Evolutionary conservation across 805 yeast genomes (phyloP), one percentile per base, ranked within the genome.

Genomic region (Cyberlindnera maclurae): DNA sequence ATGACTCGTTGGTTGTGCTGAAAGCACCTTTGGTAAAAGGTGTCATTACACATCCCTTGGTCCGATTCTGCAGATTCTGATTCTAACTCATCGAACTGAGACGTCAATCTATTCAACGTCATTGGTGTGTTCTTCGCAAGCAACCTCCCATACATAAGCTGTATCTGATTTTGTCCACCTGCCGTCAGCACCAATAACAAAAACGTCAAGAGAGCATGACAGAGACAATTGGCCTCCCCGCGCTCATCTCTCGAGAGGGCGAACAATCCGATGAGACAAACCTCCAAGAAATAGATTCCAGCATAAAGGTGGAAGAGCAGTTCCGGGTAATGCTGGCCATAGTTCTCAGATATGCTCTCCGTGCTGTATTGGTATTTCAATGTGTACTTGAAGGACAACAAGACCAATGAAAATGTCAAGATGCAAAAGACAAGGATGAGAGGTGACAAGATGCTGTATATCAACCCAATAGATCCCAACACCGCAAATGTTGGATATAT

Each of bases 391-490:
- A 75, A 82, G 5, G 90, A 82, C 11, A 80, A 49, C 40, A 75
- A 64, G 7, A 77, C 71, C 36, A 84, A 51, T 0, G 68, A 52
- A 49, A 84, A 77, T 1, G 85, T 69, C 15, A 83, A 52, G 12
- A 69, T 53, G 29, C 79, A 67, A 48, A 82, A 76, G 0, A 83
- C 59, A 9, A 83, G 65, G 11, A 88, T 82, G 39, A 85, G 47
- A 0, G 97, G 97, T 0, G 95, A 79, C 7, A 89, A 74, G 4
- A 87, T 73, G 4, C 87, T 74, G 52, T 86, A 88, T 1, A 85
- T 79, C 27, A 88, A 60, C 0, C 90, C 87, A 42, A 88, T 84
- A 6, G 86, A 77, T 0, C 81, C 89, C 50, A 84, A 68, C 3
- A 85, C 81, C 0, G 96, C 77, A 45, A 80, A 80, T 0, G 79